Percentiles rank a stretch among this genome's conserved stretches.
These are phyloP conservation scores for Ophiostoma perfectum DNA, from an alignment of 2,329 filamentous ascomycete species.

Conservation along the genomic window DNA sequence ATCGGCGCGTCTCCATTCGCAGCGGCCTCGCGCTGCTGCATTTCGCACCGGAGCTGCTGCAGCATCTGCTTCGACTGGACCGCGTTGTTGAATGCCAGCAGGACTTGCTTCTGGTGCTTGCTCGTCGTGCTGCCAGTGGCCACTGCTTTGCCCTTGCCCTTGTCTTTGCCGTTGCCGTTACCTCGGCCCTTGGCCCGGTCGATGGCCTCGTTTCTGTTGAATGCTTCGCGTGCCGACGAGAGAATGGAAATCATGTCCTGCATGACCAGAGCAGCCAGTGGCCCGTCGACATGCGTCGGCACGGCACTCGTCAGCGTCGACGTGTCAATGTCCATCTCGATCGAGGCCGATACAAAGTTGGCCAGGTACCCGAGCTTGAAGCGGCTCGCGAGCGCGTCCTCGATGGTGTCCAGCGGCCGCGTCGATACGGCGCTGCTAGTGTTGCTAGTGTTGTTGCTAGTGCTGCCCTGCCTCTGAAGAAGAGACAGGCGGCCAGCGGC, in stretches of 20 bases:
- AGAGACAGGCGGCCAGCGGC: not conserved
- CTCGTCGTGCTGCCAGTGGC: not conserved
- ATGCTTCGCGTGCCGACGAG: not conserved
- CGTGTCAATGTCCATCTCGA: too few relatives aligned
- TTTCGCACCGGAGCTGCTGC: not conserved
- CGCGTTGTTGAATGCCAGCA: too few relatives aligned
- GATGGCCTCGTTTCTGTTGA: not conserved
- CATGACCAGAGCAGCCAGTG: not conserved
- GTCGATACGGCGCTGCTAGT: too few relatives aligned
- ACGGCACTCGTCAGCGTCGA: too few relatives aligned
- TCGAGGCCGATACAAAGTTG: too few relatives aligned
- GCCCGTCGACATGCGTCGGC: not conserved
- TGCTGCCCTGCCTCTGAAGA: not conserved
- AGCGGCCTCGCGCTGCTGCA: not conserved
- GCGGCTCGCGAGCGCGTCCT: not conserved
- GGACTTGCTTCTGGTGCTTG: too few relatives aligned
- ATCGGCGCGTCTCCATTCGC: not conserved
- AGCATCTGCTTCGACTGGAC: not conserved
- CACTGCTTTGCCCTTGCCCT: not conserved
- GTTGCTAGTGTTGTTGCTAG: too few relatives aligned
- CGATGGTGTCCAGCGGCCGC: not conserved
- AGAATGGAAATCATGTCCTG: not conserved
- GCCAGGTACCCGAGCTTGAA: not conserved
- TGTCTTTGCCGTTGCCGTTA: not conserved
- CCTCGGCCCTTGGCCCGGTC: not conserved